Conservation (phyloP, 805 yeast species). For the Komagataella ulmi region DNA sequence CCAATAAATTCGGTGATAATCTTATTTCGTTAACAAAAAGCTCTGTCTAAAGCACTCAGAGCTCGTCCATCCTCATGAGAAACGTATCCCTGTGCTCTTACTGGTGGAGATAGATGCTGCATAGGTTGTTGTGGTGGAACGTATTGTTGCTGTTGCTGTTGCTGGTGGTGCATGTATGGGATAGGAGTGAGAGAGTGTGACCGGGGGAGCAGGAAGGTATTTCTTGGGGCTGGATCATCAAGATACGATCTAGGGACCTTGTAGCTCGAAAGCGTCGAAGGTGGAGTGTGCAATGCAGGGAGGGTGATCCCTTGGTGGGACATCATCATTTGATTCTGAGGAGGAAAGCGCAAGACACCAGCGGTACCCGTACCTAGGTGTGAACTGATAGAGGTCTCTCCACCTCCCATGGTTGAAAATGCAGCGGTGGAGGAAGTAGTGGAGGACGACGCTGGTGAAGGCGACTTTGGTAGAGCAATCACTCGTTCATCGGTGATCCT, state of each 20-base stretch:
- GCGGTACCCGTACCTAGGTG: background rate
- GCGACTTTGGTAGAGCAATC: background rate
- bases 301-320: background rate
- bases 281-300: background rate
- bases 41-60: background rate
- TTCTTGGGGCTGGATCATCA: background rate
- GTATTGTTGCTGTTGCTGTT: background rate
- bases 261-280: background rate
- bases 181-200: background rate
- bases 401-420: background rate
- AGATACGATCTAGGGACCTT: background rate
- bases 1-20: background rate
- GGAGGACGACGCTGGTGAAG: background rate
- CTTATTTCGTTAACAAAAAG: background rate
- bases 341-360: background rate
- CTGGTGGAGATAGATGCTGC: background rate
- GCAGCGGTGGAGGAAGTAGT: background rate
- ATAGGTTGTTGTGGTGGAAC: background rate
- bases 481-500: background rate
- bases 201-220: background rate
- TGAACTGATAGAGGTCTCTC: background rate
- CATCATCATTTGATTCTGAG: background rate
- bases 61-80: background rate
- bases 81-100: background rate
- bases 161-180: background rate